These are phyloP conservation scores for Diaporthe velutina DNA, from an alignment of 2,329 filamentous ascomycete species.

Conservation along the genomic window DNA sequence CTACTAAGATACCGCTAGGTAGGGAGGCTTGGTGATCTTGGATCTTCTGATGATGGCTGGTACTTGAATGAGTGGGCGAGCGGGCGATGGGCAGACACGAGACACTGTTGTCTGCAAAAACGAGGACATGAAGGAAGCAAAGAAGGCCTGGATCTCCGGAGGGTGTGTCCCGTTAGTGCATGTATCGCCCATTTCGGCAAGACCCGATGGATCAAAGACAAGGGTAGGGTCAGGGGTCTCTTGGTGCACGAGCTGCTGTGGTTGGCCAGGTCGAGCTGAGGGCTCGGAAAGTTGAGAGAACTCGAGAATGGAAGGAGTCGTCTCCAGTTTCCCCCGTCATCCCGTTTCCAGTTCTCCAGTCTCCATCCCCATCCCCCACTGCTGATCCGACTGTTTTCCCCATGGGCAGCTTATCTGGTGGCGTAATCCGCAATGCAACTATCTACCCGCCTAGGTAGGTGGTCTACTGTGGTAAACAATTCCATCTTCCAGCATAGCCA, in stretches of 20 bases:
- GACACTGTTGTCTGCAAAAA: not conserved
- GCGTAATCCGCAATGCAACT: too few relatives aligned
- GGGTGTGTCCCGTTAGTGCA: constrained; percentile 30
- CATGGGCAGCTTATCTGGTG: constrained; percentile 15
- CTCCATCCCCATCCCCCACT: constrained; percentile 5
- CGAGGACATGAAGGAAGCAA: not conserved
- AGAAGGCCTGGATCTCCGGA: constrained; percentile 24
- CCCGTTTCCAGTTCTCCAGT: not conserved
- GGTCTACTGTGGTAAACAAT: not conserved
- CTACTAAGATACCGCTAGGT: not conserved
- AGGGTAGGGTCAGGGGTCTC: not conserved
- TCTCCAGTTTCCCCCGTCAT: not conserved
- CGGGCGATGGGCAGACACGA: not conserved
- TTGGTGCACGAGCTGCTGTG: not conserved
- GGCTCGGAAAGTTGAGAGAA: not conserved
- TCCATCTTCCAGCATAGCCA: not conserved
- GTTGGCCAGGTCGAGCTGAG: not conserved
- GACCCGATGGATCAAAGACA: constrained; percentile 6
- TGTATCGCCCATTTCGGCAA: constrained; percentile 23
- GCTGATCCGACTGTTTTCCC: constrained; percentile 2
- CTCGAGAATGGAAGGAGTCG: not conserved
- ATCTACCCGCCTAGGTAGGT: too few relatives aligned
- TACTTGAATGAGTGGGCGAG: not conserved
- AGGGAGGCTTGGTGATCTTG: not conserved
- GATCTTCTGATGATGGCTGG: constrained; percentile 6